Evolutionary conservation across 306 rosid genomes (phyloP).

Genomic region (Lagenaria siceraria): DNA sequence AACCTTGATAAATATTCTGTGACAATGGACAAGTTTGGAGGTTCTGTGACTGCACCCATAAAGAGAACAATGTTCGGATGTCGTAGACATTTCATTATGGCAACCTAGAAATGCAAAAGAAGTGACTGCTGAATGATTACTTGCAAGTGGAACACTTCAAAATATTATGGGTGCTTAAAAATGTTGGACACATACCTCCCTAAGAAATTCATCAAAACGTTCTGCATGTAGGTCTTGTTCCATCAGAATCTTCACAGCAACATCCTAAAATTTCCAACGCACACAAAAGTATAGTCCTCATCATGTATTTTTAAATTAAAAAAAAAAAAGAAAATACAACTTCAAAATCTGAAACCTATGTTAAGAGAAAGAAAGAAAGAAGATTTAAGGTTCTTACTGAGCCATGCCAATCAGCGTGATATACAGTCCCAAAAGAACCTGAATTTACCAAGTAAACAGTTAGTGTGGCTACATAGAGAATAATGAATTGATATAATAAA

Average conservation of each 20-base stretch:
- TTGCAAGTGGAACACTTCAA: neutral
- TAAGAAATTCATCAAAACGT: slow-evolving; percentile 69
- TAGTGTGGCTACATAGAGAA: slow-evolving; percentile 4
- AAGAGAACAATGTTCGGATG: slow-evolving; percentile 95
- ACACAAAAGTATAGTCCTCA: neutral
- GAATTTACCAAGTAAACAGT: slow-evolving; percentile 25
- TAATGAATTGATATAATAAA: neutral
- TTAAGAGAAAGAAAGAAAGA: neutral
- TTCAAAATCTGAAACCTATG: neutral
- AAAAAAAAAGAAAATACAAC: too few relatives aligned
- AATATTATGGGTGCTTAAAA: neutral
- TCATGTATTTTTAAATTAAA: neutral
- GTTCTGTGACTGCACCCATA: slow-evolving; percentile 99
- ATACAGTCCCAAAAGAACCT: slow-evolving; percentile 98
- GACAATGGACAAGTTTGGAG: slow-evolving; percentile 93
- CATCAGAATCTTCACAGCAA: slow-evolving; percentile 97
- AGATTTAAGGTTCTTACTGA: slow-evolving; percentile 44
- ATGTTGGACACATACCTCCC: slow-evolving; percentile 51
- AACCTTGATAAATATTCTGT: slow-evolving; percentile 96
- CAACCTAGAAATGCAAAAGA: slow-evolving; percentile 49
- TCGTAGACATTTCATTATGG: slow-evolving; percentile 87
- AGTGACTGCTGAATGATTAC: slow-evolving; percentile 18
- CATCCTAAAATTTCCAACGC: slow-evolving; percentile 44
- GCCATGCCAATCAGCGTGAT: slow-evolving; percentile 95
- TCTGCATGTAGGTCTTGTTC: slow-evolving; percentile 92